phyloP scores from a whole-genome alignment of 495 filamentous ascomycete species.

The Aspergillus cavernicola region DNA sequence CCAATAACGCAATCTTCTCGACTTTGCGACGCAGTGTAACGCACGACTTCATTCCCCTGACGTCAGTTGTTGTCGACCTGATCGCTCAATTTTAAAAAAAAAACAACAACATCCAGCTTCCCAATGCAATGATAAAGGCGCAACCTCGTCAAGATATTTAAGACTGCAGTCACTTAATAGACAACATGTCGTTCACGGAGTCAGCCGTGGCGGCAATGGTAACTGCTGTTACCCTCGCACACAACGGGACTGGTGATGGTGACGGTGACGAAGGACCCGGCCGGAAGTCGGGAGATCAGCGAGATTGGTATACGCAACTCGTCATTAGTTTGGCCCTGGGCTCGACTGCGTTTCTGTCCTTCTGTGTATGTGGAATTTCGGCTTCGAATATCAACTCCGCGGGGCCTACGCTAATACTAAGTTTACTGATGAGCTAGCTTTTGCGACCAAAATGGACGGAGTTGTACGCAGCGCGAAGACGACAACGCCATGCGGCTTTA shows the following conservation, averaged over 20 bases:
- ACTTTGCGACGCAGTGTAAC: conserved; percentile 12
- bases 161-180: background rate
- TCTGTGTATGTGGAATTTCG: conserved; percentile 49
- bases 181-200: conserved; percentile 34
- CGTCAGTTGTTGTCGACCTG: conserved; percentile 26
- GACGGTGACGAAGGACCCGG: conserved; percentile 18
- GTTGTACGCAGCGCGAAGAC: conserved; percentile 86
- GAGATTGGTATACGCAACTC: conserved; percentile 58
- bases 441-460: conserved; percentile 89
- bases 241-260: conserved; percentile 18
- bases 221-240: conserved; percentile 18
- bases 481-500: conserved; percentile 63
- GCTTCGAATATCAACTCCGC: background rate
- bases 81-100: conserved; percentile 14
- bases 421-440: conserved; percentile 38
- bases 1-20: background rate
- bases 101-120: conserved; percentile 6
- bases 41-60: conserved; percentile 19
- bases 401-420: background rate
- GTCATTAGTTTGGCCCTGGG: conserved; percentile 56
- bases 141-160: conserved; percentile 3
- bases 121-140: conserved; percentile 23
- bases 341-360: conserved; percentile 55
- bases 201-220: conserved; percentile 27
- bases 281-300: conserved; percentile 34